Evolutionary conservation across 208 protist species (phyloP), one percentile per base, ranked within the genome.

Genomic region (Trypanosoma caninum): DNA sequence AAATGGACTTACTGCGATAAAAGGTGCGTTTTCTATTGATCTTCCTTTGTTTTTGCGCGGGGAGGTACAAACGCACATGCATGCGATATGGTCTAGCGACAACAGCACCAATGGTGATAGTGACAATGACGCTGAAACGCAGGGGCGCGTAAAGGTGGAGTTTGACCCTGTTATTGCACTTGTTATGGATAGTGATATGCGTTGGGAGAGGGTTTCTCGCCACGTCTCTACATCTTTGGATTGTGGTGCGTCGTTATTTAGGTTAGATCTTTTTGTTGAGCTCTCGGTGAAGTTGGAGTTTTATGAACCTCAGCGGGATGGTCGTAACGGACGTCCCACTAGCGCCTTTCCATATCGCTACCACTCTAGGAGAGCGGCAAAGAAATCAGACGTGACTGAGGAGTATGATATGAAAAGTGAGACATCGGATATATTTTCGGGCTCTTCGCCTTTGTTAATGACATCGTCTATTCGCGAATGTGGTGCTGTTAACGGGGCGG

Each of bases 31-130:
- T 27, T 58, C 48, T 9, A 44, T 71, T 44, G 65, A 71, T 28
- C 57, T 71, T 22, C 65, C 65, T 2, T 23, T 71, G 7, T 71
- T 71, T 52, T 16, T 71, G n/a, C 55, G 65, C 6, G 57, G 65
- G 33, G 57, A 72, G 25, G 23, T 65, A 20, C 56, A 72, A 11
- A 65, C 41, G 1, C 16, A 37, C 14, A 16, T 72, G n/a, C 23
- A 34, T 23, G 65, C 65, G 3, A 18, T 58, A 0, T 72, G 65
- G 56, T 37, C 28, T 41, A 58, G 57, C 30, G 55, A 23, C 30
- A 47, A n/a, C n/a, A n/a, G n/a, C n/a, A n/a, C n/a, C n/a, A n/a
- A n/a, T n/a, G n/a, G n/a, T n/a, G n/a, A n/a, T n/a, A n/a, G 37
- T 33, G 30, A 20, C 13, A 44, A 40, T 23, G 56, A 42, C 22